Evolutionary conservation across 2,329 filamentous ascomycete genomes (phyloP).

Genomic region (Arachnomyces sp.): DNA sequence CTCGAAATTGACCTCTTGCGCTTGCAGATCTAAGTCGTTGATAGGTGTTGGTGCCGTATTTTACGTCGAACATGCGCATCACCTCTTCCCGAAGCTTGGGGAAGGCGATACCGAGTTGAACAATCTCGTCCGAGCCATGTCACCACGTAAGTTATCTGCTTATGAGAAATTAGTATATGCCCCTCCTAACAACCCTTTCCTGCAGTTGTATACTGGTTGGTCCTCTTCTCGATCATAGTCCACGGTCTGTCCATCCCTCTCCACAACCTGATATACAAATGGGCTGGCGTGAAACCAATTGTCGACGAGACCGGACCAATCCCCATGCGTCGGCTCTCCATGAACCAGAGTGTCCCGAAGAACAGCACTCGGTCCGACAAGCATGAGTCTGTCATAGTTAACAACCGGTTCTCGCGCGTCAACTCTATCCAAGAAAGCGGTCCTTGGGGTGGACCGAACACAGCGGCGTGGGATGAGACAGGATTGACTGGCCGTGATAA

Average conservation of each 20-base stretch:
- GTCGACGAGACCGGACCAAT: too few species aligned
- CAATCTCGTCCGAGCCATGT: constrained; percentile 31
- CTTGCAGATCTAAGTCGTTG: not conserved
- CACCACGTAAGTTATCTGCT: constrained; percentile 22
- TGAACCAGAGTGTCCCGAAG: too few species aligned
- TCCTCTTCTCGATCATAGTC: constrained; percentile 33
- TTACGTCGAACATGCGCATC: constrained; percentile 39
- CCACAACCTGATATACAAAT: constrained; percentile 25
- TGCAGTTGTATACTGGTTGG: constrained; percentile 39
- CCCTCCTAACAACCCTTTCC: not conserved
- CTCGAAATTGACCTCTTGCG: too few species aligned
- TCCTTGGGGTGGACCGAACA: too few species aligned
- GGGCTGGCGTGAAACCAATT: too few species aligned
- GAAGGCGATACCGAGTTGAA: constrained; percentile 35
- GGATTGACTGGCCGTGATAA: too few species aligned
- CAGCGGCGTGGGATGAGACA: too few species aligned
- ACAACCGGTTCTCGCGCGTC: too few species aligned
- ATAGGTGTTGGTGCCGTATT: constrained; percentile 37
- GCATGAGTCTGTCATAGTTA: too few species aligned
- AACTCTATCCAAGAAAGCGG: too few species aligned
- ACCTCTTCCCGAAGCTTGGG: constrained; percentile 35
- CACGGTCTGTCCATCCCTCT: constrained; percentile 32
- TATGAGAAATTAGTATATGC: not conserved
- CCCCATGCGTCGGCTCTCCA: too few species aligned
- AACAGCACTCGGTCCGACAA: too few species aligned